Base-by-base conservation (phyloP, 2,329 filamentous ascomycete genomes). In the Talaromyces sp. region DNA sequence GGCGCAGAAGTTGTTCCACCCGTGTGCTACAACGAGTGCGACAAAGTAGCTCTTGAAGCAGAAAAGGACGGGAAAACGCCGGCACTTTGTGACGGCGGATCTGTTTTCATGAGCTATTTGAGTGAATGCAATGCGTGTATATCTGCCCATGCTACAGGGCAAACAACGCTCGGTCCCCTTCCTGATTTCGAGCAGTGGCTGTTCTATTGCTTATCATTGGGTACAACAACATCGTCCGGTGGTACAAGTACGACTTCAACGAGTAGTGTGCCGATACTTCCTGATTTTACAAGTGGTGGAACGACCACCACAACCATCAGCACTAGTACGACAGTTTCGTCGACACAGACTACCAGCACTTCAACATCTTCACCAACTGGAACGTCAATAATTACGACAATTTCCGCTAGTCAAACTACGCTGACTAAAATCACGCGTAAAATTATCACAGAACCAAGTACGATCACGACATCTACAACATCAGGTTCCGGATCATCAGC, bases 1-100 rank as follows among this genome's bases (percentile, higher is more conserved):
- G 50, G 41, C 10, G 58, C 37, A 59, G 19, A 45, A 16, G 16
- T n/a, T 0, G 49, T 79, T 0, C 86, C 86, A 0, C 62, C 79
- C 0, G 52, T 77, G 3, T 90, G 88, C 73, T 89, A 74, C 67
- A 75, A 75, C 4, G 54, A 70, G 0, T 90, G 88, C 73, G 83
- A 87, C 67, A 78, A 80, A 35, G 81, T 81, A 16, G 79, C 73
- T 39, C 50, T 80, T 2, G 82, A 85, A 68, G 85, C 78, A 0
- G 77, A 84, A 63, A 68, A 66, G 0, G 67, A 77, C 1, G 87
- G 87, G 31, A 86, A 86, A 70, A 73, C 71, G 5, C 50, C 60
- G 0, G 27, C 24, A 1, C 64, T 72, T 3, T 73, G 71, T 35
- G 41, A 39, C 5, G 10, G 9, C 0, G 31, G 33, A 8, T 72